These are phyloP conservation scores for Fusarium ambrosium DNA, from an alignment of 2,329 filamentous ascomycete species.

Conservation along the genomic window DNA sequence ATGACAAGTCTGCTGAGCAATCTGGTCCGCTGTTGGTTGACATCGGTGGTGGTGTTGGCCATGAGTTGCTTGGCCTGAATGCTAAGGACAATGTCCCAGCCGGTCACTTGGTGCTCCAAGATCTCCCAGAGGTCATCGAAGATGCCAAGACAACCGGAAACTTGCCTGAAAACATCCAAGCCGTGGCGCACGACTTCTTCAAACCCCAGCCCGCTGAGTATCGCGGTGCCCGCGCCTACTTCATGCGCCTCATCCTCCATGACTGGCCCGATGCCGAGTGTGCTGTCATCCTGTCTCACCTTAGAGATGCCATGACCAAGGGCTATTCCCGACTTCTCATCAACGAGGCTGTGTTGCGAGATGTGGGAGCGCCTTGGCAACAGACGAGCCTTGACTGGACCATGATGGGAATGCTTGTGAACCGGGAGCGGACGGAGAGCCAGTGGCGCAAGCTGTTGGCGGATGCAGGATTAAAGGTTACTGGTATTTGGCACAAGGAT, in stretches of 20 bases:
- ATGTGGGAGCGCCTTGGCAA: slow-evolving; percentile 31
- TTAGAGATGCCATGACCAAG: slow-evolving; percentile 33
- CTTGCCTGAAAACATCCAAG: slow-evolving; percentile 11
- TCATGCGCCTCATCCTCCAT: slow-evolving; percentile 62
- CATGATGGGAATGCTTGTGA: slow-evolving; percentile 42
- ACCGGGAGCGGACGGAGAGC: slow-evolving; percentile 37
- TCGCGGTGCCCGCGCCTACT: slow-evolving; percentile 56
- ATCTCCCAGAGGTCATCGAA: slow-evolving; percentile 21
- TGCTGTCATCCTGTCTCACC: slow-evolving; percentile 47
- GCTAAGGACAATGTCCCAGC: neutral
- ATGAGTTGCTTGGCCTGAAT: slow-evolving; percentile 14
- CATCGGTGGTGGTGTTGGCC: slow-evolving; percentile 25
- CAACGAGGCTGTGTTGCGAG: slow-evolving; percentile 31
- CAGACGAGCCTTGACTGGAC: slow-evolving; percentile 48
- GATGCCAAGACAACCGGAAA: slow-evolving; percentile 10
- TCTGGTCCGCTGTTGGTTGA: slow-evolving; percentile 27
- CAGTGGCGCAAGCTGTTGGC: slow-evolving; percentile 35
- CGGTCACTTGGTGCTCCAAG: slow-evolving; percentile 20
- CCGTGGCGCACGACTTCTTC: slow-evolving; percentile 44
- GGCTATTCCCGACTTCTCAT: slow-evolving; percentile 40
- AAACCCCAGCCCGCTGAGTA: slow-evolving; percentile 35
- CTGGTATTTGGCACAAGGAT: slow-evolving; percentile 21
- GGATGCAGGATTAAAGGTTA: slow-evolving; percentile 24
- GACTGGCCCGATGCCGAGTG: slow-evolving; percentile 60
- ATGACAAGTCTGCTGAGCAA: neutral